Conservation (phyloP, 306 rosid genomes). For the Morella rubra region DNA sequence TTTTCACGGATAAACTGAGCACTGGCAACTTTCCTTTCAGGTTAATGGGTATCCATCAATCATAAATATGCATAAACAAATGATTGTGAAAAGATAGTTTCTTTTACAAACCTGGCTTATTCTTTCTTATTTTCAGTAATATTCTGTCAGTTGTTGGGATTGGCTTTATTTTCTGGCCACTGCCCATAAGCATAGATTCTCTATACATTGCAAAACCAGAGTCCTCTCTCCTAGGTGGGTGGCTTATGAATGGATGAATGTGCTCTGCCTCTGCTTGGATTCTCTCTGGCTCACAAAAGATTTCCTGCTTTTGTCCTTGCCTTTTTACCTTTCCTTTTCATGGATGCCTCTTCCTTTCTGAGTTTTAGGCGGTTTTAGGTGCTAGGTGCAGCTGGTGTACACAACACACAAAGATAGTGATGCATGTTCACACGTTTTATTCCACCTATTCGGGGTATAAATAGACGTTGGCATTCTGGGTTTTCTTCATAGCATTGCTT, state of each 20-base stretch:
- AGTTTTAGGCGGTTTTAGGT: slow-evolving; percentile 52
- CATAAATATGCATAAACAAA: slow-evolving; percentile 79
- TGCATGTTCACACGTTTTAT: slow-evolving; percentile 72
- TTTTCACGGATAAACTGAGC: slow-evolving; percentile 28
- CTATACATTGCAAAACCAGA: slow-evolving; percentile 45
- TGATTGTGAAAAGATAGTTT: slow-evolving; percentile 67
- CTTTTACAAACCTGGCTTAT: slow-evolving; percentile 61
- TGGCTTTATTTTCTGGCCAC: slow-evolving; percentile 89
- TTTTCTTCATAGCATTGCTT: slow-evolving; percentile 70
- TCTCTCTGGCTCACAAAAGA: slow-evolving; percentile 73
- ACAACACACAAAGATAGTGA: slow-evolving; percentile 40
- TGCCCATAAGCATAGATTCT: slow-evolving; percentile 87
- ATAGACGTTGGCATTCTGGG: slow-evolving; percentile 48
- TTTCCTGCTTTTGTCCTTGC: slow-evolving; percentile 76
- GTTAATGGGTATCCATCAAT: slow-evolving; percentile 83
- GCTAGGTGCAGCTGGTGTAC: slow-evolving; percentile 54
- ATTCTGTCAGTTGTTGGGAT: slow-evolving; percentile 64
- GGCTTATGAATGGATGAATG: slow-evolving; percentile 71
- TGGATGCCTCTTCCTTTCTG: slow-evolving; percentile 60
- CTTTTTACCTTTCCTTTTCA: slow-evolving; percentile 76
- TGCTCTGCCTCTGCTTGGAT: slow-evolving; percentile 78
- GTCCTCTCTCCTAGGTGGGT: slow-evolving; percentile 64
- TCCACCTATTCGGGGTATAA: slow-evolving; percentile 65
- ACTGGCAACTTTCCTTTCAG: slow-evolving; percentile 35
- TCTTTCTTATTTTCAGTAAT: slow-evolving; percentile 82